phyloP scores from a whole-genome alignment of 176 grass and related monocot genomes.

The Typha latifolia region DNA sequence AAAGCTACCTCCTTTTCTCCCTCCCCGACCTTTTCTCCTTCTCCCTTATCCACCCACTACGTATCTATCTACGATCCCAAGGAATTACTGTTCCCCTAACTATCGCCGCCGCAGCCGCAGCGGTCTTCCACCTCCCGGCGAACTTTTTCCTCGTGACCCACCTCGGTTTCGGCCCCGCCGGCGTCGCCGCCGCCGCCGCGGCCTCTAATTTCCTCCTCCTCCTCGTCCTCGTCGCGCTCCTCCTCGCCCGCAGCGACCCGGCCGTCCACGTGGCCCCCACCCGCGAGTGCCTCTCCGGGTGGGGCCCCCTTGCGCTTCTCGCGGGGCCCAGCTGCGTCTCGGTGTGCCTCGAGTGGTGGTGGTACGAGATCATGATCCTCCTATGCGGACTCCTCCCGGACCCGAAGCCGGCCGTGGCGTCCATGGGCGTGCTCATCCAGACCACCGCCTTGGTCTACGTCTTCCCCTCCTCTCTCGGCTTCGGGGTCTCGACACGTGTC shows the following conservation, averaged over 20 bases:
- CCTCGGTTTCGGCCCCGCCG: constrained; percentile 44
- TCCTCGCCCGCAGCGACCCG: constrained; percentile 25
- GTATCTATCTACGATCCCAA: constrained; percentile 85
- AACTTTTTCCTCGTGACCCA: constrained; percentile 54
- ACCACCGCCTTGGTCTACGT: constrained; percentile 16
- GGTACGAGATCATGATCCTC: constrained; percentile 30
- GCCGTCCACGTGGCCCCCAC: constrained; percentile 16
- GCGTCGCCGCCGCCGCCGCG: constrained; percentile 64
- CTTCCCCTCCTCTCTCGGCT: constrained; percentile 6
- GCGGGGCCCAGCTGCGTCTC: constrained; percentile 78
- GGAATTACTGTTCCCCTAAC: constrained; percentile 66
- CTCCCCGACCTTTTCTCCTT: constrained; percentile 83
- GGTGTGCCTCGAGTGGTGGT: constrained; percentile 31
- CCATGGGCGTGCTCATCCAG: constrained; percentile 17
- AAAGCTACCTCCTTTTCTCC: constrained; percentile 63
- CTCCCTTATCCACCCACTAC: constrained; percentile 84
- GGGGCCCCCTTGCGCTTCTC: constrained; percentile 53
- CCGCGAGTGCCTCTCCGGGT: constrained; percentile 53
- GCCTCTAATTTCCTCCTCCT: constrained; percentile 72
- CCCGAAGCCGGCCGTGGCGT: constrained; percentile 1
- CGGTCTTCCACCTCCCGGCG: constrained; percentile 46
- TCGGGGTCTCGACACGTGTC: constrained; percentile 11
- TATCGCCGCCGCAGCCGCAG: constrained; percentile 36
- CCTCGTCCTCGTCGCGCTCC: constrained; percentile 27
- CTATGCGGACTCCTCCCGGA: background rate